phyloP scores from a whole-genome alignment of 1,284 basidiomycete species.

The Chiua sp. region DNA sequence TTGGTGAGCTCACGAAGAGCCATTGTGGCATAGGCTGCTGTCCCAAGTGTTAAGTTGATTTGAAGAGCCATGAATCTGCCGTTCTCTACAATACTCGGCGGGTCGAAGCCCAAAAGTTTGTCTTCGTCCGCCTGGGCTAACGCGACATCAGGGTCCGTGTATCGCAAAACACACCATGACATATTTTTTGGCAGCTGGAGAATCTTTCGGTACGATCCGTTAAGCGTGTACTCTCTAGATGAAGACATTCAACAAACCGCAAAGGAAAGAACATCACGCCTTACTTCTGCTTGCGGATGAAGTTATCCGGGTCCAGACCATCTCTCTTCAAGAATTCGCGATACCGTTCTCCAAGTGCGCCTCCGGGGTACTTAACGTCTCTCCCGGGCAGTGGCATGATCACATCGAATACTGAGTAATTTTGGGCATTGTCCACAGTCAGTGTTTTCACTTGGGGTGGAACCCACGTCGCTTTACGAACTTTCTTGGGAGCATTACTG shows the following conservation, averaged over 20 bases:
- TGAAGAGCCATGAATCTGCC: conserved; percentile 89
- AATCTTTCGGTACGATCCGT: conserved; percentile 93
- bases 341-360: conserved; percentile 83
- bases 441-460: conserved; percentile 78
- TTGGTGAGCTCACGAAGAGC: conserved; percentile 93
- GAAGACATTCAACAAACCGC: conserved; percentile 3
- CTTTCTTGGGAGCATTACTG: conserved; percentile 40
- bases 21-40: conserved; percentile 96
- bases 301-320: conserved; percentile 87
- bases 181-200: conserved; percentile 85
- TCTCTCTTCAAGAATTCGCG: conserved; percentile 81
- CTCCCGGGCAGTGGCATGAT: conserved; percentile 96
- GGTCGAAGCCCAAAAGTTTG: conserved; percentile 79
- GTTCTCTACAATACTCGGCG: conserved; percentile 65
- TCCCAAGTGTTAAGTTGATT: conserved; percentile 80
- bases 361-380: conserved; percentile 89
- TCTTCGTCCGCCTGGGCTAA: conserved; percentile 97
- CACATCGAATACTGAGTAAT: conserved; percentile 91
- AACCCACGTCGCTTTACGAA: conserved; percentile 58
- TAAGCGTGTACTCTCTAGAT: conserved; percentile 86
- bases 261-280: conserved; percentile 27
- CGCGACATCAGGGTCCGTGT: conserved; percentile 92
- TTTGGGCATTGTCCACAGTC: conserved; percentile 73
- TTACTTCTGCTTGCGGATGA: conserved; percentile 88
- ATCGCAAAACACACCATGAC: conserved; percentile 82